These are phyloP conservation scores for Colletotrichum musae DNA, from an alignment of 2,329 filamentous ascomycete species.

Conservation along the genomic window DNA sequence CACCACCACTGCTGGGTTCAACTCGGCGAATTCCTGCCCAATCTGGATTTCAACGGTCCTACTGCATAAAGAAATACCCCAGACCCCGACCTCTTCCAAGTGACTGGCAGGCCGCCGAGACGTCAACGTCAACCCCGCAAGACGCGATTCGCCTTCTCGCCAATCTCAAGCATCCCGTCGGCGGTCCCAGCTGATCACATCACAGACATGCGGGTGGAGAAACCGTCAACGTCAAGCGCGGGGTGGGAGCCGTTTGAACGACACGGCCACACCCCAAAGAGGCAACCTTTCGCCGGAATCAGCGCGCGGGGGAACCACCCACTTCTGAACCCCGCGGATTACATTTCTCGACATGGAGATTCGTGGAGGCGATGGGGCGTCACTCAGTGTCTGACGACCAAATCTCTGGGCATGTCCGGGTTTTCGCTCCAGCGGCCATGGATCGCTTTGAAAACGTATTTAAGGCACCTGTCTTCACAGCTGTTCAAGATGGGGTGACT, in stretches of 20 bases:
- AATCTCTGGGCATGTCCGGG: not conserved
- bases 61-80: too few species aligned
- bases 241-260: constrained; percentile 8
- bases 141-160: not conserved
- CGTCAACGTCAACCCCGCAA: not conserved
- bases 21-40: too few species aligned
- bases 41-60: too few species aligned
- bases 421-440: too few species aligned
- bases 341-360: constrained; percentile 15
- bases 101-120: too few species aligned
- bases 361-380: not conserved
- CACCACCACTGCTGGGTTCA: too few species aligned
- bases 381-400: not conserved
- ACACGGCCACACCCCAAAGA: not conserved
- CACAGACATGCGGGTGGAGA: not conserved
- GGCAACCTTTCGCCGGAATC: constrained; percentile 14
- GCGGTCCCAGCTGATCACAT: not conserved
- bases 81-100: too few species aligned
- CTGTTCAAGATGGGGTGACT: too few species aligned
- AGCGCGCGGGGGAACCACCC: not conserved
- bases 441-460: too few species aligned
- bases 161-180: not conserved
- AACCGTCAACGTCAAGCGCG: constrained; percentile 22
- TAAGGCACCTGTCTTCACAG: too few species aligned
- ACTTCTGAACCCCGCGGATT: constrained; percentile 23